Base-by-base conservation (phyloP, 2,329 filamentous ascomycete species). In the Westerdykella aurantiaca region DNA sequence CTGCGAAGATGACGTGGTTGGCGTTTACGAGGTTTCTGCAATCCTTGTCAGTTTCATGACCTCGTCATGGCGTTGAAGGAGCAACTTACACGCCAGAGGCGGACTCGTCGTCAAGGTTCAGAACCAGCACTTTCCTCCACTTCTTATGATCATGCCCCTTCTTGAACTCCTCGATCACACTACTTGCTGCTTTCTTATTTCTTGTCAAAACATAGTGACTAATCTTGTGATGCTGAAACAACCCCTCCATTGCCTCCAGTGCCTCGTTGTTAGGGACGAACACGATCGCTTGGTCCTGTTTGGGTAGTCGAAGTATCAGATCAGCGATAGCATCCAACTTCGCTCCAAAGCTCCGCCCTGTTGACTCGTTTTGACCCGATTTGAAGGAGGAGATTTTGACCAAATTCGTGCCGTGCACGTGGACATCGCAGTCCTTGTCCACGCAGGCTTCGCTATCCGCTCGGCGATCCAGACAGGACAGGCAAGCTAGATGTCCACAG, bases 1-100 rank as follows among this genome's bases (percentile, higher is more conserved):
- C 72, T 2, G 83, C 60, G 58, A 86, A 85, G 25, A 86, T 73
- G 31, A 85, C 68, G 45, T 85, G 80, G 48, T 83, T 84, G 0
- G 81, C 80, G 33, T 73, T 74, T 38, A 80, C 77, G 1, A 86
- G 63, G 49, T 86, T 85, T 9, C 76, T 80, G 29, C 18, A 34
- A 13, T 42, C n/a, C 31, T 29, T 21, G 42, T 13, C 42, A 31
- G 39, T 43, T 42, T 53, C 44, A 56, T 45, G 14, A 7, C 9
- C 23, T 22, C 18, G 10, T 41, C 13, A 47, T 21, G 31, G 34
- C 9, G 29, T 12, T 21, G 37, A 34, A 29, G 17, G 22, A 40
- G 23, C 10, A 14, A 71, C 75, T 74, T 69, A 79, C 77, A 76
- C 62, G 41, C 82, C 82, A 25, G 81, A 74, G 2, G 81, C 78